These are phyloP conservation scores for Macadamia tetraphylla DNA, from an alignment of 164 flowering plant species.

Conservation along the genomic window DNA sequence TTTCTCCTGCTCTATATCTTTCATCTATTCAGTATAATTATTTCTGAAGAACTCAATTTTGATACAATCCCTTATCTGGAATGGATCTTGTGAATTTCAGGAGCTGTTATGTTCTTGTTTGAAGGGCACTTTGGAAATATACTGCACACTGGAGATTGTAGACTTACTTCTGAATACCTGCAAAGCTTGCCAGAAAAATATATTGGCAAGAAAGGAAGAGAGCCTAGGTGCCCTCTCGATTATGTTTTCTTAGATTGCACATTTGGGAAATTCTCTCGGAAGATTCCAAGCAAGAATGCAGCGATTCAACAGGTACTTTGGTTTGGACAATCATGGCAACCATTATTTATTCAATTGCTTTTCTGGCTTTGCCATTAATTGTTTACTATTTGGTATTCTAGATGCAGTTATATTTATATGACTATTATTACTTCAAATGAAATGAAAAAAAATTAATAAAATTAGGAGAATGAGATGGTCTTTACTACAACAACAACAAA, in stretches of 20 bases:
- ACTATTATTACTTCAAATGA: neutral
- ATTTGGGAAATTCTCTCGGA: slow-evolving; percentile 46
- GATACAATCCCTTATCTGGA: slow-evolving; percentile 11
- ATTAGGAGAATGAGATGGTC: neutral
- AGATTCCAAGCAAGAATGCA: slow-evolving; percentile 59
- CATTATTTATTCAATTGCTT: neutral
- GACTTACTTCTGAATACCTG: slow-evolving; percentile 70
- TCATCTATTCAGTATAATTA: too few relatives aligned
- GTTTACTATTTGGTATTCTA: neutral
- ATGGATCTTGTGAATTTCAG: slow-evolving; percentile 35
- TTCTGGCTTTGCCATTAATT: neutral
- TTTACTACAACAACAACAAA: neutral
- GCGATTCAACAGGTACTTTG: slow-evolving; percentile 64
- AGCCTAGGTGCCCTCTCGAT: slow-evolving; percentile 52
- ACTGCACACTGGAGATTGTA: slow-evolving; percentile 90
- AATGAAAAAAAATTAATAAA: neutral
- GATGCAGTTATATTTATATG: neutral
- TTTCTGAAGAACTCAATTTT: slow-evolving; percentile 8
- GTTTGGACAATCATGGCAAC: neutral
- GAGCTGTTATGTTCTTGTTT: slow-evolving; percentile 89
- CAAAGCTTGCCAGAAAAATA: slow-evolving; percentile 59
- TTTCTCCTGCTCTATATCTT: too few relatives aligned
- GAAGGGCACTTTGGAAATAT: slow-evolving; percentile 80
- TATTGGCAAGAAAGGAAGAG: slow-evolving; percentile 45
- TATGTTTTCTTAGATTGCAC: slow-evolving; percentile 81